Evolutionary conservation across 306 rosid genomes (phyloP).

Genomic region (Quercus mongolica): DNA sequence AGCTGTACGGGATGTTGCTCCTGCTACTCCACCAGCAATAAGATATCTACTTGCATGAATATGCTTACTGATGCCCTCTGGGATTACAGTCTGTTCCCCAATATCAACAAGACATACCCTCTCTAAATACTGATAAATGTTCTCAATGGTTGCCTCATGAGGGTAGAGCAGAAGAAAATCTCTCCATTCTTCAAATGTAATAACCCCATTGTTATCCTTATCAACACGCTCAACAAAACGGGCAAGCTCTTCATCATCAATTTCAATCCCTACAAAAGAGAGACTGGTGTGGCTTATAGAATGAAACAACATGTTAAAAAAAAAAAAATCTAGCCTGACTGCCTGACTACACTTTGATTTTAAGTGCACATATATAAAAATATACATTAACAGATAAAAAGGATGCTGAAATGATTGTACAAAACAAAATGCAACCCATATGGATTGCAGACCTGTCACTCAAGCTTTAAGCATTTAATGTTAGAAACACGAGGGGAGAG

Average conservation of each 20-base stretch:
- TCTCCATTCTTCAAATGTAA: slow-evolving; percentile 97
- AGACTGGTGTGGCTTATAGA: slow-evolving; percentile 60
- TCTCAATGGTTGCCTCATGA: slow-evolving; percentile 93
- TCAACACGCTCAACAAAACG: slow-evolving; percentile 95
- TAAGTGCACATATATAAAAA: neutral
- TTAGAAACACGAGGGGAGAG: neutral
- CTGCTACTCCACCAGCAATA: slow-evolving; percentile 95
- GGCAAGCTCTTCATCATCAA: slow-evolving; percentile 92
- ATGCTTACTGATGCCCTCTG: slow-evolving; percentile 83
- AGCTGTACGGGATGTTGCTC: slow-evolving; percentile 89
- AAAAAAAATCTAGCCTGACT: neutral
- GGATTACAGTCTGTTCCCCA: slow-evolving; percentile 89
- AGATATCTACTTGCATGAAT: slow-evolving; percentile 78
- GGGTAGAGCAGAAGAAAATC: slow-evolving; percentile 95
- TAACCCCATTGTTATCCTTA: slow-evolving; percentile 89
- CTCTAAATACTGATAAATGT: slow-evolving; percentile 94
- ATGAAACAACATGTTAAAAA: slow-evolving; percentile 24
- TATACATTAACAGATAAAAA: neutral
- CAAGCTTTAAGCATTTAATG: neutral
- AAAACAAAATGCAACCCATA: neutral
- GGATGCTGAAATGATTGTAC: neutral
- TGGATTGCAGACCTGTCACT: neutral
- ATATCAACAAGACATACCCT: slow-evolving; percentile 90
- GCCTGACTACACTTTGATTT: neutral
- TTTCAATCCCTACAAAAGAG: slow-evolving; percentile 77